Percentiles rank a stretch among this genome's conserved stretches.
Evolutionary conservation across 163 green algal genomes (phyloP).

Genomic region (Scenedesmus sp.): DNA sequence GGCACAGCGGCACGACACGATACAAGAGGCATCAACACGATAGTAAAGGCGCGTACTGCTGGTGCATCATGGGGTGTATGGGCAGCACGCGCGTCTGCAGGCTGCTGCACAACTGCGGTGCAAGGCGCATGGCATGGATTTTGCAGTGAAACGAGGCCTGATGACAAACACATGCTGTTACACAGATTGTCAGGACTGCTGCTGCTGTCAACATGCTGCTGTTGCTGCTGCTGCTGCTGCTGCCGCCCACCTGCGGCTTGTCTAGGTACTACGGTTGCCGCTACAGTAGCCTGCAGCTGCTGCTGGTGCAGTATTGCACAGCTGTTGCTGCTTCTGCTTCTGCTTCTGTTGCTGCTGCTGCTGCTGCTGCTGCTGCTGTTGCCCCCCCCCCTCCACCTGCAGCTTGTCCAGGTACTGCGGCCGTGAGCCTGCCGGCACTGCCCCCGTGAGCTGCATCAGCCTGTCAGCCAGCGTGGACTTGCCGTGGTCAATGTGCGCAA

Average conservation of each 20-base stretch:
- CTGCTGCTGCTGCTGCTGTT: neutral
- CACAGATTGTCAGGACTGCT: no score
- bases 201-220: no score
- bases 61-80: neutral
- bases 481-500: constrained; percentile 81
- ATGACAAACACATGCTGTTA: no score
- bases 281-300: no score
- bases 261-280: neutral
- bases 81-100: no score
- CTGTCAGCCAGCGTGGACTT: constrained; percentile 85
- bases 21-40: neutral
- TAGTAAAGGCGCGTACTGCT: neutral
- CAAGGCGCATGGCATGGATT: no score
- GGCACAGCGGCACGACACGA: neutral
- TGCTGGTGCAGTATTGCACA: neutral
- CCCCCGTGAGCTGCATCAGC: constrained; percentile 66
- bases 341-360: neutral
- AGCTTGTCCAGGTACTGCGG: constrained; percentile 94
- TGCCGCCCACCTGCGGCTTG: neutral
- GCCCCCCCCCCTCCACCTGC: constrained; percentile 39
- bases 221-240: no score
- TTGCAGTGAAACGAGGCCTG: no score
- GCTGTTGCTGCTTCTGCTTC: neutral
- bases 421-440: constrained; percentile 58
- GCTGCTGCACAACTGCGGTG: no score